Evolutionary conservation across 1,284 basidiomycete genomes (phyloP).

Genomic region (Fomitopsis betulina): DNA sequence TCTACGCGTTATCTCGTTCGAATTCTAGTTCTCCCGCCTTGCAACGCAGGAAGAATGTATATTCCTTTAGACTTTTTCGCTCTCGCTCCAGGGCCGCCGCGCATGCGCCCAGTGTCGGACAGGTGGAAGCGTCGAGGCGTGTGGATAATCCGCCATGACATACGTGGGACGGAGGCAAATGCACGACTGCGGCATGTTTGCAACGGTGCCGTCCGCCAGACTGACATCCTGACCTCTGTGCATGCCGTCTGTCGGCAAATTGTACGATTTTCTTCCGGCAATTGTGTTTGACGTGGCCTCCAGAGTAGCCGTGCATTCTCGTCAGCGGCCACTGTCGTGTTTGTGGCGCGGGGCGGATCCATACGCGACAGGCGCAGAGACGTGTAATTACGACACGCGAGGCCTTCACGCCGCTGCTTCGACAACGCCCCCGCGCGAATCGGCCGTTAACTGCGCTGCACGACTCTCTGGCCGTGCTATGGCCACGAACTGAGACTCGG

Average conservation of each 20-base stretch:
- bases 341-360: not conserved
- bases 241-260: not conserved
- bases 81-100: not conserved
- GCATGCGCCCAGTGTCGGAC: not conserved
- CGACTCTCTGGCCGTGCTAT: not conserved
- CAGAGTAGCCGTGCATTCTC: not conserved
- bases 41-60: not conserved
- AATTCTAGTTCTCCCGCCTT: constrained; percentile 1
- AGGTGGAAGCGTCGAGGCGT: not conserved
- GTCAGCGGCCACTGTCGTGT: not conserved
- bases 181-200: not conserved
- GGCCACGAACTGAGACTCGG: not conserved
- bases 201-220: not conserved
- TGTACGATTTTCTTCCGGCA: not conserved
- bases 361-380: not conserved
- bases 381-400: not conserved
- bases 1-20: not conserved
- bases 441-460: not conserved
- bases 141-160: not conserved
- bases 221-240: not conserved
- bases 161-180: not conserved
- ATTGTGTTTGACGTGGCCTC: not conserved
- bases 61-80: not conserved
- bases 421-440: not conserved
- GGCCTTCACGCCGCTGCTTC: not conserved